Conservation (phyloP, 169 alveolate species). For the Cystoisospora suis region DNA sequence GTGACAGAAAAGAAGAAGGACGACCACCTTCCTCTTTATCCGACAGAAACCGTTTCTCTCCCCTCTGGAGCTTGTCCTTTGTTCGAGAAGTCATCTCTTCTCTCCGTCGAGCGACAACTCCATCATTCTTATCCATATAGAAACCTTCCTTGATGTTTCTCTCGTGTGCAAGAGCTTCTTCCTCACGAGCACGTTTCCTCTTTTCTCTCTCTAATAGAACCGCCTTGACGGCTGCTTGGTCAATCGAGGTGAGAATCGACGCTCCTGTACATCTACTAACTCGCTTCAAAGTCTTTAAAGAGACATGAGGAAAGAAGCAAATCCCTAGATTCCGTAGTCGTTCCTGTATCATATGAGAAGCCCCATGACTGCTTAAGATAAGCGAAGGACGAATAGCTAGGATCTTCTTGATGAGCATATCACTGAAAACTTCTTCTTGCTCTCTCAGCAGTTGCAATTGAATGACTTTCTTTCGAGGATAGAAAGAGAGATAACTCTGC, state of each 20-base stretch:
- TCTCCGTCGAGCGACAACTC: no score
- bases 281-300: neutral
- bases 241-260: conserved; percentile 22
- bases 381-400: neutral
- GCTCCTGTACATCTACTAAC: conserved; percentile 32
- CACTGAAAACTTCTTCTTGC: neutral
- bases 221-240: neutral
- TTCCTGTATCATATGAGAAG: neutral
- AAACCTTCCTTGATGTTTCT: no score
- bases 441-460: conserved; percentile 13
- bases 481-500: no score
- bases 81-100: no score
- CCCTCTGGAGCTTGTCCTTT: no score
- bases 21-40: no score
- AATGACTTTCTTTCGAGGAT: no score
- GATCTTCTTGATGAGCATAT: neutral
- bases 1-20: no score
- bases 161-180: neutral
- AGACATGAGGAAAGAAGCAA: conserved; percentile 1
- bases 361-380: neutral
- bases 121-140: no score
- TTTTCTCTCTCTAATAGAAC: neutral
- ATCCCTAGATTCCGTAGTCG: neutral
- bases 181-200: neutral
- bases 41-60: no score